Evolutionary conservation across 1,139 yeast genomes (phyloP).

Genomic region (Saccharomyces hybrid): DNA sequence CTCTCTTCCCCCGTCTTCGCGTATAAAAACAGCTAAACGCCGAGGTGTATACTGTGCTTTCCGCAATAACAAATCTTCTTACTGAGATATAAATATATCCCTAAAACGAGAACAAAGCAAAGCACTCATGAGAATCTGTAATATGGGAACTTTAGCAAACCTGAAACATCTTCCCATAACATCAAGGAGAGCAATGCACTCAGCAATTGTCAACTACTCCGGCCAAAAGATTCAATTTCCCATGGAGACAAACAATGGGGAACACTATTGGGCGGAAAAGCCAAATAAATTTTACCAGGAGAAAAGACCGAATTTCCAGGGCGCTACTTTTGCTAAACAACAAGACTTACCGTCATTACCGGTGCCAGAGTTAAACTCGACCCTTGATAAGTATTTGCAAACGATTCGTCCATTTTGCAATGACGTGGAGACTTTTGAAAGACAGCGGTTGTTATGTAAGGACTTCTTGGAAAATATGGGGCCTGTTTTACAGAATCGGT

Average conservation of each 20-base stretch:
- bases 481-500: conserved; percentile 57
- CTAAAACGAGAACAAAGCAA: not conserved
- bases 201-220: not conserved
- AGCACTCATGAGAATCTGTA: not conserved
- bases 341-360: conserved; percentile 74
- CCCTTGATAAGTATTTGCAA: conserved; percentile 63
- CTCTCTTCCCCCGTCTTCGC: not conserved
- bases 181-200: not conserved
- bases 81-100: not conserved
- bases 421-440: conserved; percentile 42
- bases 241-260: conserved; percentile 25
- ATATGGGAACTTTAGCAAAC: not conserved
- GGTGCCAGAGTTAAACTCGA: conserved; percentile 71
- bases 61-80: not conserved
- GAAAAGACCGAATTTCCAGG: conserved; percentile 38
- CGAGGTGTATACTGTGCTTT: not conserved
- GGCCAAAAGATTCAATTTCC: conserved; percentile 7
- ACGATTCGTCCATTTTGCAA: conserved; percentile 65
- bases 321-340: conserved; percentile 68
- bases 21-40: not conserved
- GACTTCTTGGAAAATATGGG: conserved; percentile 65
- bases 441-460: conserved; percentile 51
- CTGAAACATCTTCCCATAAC: not conserved
- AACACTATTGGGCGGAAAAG: conserved; percentile 21
- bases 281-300: conserved; percentile 19